Evolutionary conservation across 352 stramenopile species (phyloP), one percentile per base, ranked within the genome.

Genomic region (Phytopythium sindhum): DNA sequence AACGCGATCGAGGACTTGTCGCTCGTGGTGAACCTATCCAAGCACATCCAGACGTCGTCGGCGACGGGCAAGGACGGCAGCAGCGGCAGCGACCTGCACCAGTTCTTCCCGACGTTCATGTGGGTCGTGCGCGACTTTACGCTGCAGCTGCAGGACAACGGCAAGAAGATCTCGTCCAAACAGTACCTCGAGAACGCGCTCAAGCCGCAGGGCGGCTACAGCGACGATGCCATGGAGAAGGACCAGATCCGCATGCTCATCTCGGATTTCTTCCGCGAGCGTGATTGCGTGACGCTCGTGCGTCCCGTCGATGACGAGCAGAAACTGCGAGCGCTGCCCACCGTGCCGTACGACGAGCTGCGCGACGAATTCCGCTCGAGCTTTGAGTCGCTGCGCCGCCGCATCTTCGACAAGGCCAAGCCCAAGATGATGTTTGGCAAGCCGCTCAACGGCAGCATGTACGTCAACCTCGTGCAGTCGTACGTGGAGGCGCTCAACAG

Each of bases 81-180:
- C 2, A 29, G 33, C 10, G 29, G 35, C 29, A 60, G 67, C 2
- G 68, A 78, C 21, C 73, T 96, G 44, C 75, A 90, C 59, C 75
- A 96, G 65, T 95, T 95, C 63, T 96, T 96, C 63, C 90, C 90
- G 19, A 80, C 66, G 19, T 96, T 97, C 59, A 74, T 93, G 66
- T 97, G 90, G 90, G 84, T 97, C 59, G 86, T 97, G 28, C 78
- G 90, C 14, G 90, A 97, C 67, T 97, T 97, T 56, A 93, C 88
- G 44, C 72, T 97, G 37, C 81, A 92, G 63, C 64, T 97, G 37
- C 75, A 91, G 52, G 86, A 96, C 52, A 90, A 94, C 37, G 88
- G 89, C 53, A 91, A 93, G 70, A 80, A 79, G 28, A 97, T 97
- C 70, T 90, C 87, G 37, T 81, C 86, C 52, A 92, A 90, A 51